phyloP scores from a whole-genome alignment of 1,284 basidiomycete species.

The Heterobasidion irregulare region DNA sequence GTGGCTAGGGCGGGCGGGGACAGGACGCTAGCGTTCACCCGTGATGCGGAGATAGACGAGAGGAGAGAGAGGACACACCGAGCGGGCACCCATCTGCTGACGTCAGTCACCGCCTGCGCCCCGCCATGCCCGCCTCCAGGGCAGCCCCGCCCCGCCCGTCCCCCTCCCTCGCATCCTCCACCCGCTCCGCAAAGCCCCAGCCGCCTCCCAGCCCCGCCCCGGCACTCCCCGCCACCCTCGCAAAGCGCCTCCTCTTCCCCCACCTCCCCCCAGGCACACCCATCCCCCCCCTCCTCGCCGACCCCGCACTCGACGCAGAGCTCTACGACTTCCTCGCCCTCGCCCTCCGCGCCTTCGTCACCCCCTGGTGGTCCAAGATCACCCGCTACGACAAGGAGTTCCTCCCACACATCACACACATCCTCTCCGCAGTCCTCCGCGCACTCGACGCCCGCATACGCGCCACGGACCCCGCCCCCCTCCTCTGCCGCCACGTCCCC shows the following conservation, averaged over 20 bases:
- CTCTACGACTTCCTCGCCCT: conserved; percentile 74
- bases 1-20: too few relatives aligned
- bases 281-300: conserved; percentile 50
- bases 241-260: conserved; percentile 67
- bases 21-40: too few relatives aligned
- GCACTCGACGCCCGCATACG: conserved; percentile 50
- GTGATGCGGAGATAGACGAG: too few relatives aligned
- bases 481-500: conserved; percentile 56
- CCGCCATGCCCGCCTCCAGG: neutral
- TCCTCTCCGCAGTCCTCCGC: conserved; percentile 51
- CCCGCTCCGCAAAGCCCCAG: conserved; percentile 11
- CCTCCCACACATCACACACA: conserved; percentile 57
- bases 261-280: conserved; percentile 33
- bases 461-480: conserved; percentile 43
- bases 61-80: too few relatives aligned
- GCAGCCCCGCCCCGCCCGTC: neutral
- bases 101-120: too few relatives aligned
- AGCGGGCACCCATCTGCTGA: too few relatives aligned
- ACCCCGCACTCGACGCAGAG: conserved; percentile 54
- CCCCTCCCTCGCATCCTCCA: conserved; percentile 17
- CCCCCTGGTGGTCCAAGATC: conserved; percentile 77
- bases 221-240: conserved; percentile 31
- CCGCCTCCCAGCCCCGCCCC: conserved; percentile 10
- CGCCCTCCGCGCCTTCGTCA: conserved; percentile 64
- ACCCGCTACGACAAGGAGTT: conserved; percentile 77